Percentiles rank a stretch among this genome's conserved stretches.
Conservation (phyloP, 179 eudicot species). For the Beta lomatogona region DNA sequence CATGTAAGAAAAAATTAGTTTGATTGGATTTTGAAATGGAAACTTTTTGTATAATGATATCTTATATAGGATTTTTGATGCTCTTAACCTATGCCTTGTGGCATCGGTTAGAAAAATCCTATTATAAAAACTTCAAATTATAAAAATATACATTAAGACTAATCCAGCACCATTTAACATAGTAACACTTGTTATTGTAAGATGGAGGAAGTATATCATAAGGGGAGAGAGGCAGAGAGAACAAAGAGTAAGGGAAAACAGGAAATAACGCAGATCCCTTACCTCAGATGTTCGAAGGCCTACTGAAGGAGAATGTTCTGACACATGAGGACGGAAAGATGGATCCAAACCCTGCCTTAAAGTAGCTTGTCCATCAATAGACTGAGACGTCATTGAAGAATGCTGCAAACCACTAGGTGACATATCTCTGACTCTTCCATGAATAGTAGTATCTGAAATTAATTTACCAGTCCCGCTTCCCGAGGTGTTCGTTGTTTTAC, state of each 20-base stretch:
- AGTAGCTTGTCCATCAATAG: conserved; percentile 36
- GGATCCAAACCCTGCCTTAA: conserved; percentile 41
- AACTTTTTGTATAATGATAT: too few species aligned
- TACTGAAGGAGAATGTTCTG: conserved; percentile 42
- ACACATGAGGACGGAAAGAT: conserved; percentile 37
- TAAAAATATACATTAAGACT: too few species aligned
- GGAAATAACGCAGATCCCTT: background rate
- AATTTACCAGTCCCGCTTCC: conserved; percentile 37
- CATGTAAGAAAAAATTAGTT: too few species aligned
- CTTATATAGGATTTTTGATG: too few species aligned
- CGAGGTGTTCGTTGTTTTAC: conserved; percentile 36
- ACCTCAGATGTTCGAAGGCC: conserved; percentile 50
- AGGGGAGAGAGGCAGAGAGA: background rate
- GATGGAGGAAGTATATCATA: background rate
- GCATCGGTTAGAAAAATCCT: too few species aligned
- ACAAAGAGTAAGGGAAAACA: background rate
- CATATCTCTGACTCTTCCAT: conserved; percentile 42
- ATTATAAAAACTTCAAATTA: too few species aligned
- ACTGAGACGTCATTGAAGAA: conserved; percentile 33
- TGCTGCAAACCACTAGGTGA: conserved; percentile 34
- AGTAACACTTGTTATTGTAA: too few species aligned
- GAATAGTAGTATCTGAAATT: conserved; percentile 25
- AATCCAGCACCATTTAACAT: too few species aligned
- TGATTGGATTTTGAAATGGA: too few species aligned
- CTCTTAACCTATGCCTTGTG: too few species aligned